Conservation (phyloP, 345 rosid genomes). For the Camelina sativa region DNA sequence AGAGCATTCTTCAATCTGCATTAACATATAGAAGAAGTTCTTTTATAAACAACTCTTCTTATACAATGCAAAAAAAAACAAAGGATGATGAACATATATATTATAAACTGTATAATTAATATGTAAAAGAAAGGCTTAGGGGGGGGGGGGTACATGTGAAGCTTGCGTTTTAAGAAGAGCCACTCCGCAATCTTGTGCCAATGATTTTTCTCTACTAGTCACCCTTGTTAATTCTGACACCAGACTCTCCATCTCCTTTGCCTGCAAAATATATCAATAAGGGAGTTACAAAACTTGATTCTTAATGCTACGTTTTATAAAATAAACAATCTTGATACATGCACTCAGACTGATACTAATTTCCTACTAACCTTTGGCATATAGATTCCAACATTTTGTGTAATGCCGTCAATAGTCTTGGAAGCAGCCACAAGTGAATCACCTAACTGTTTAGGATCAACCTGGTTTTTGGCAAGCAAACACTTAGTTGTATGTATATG, state of each 20-base stretch:
- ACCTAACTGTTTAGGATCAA: conserved; percentile 56
- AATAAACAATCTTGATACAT: no score
- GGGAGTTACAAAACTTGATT: neutral
- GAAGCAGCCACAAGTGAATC: conserved; percentile 59
- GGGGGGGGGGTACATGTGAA: conserved; percentile 47
- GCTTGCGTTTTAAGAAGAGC: conserved; percentile 47
- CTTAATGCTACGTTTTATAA: neutral
- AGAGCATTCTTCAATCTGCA: conserved; percentile 71
- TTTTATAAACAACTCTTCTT: neutral
- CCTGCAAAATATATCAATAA: conserved; percentile 49
- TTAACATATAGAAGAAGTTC: neutral
- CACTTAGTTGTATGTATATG: conserved; percentile 2
- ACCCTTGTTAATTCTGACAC: conserved; percentile 68
- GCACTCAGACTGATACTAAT: neutral
- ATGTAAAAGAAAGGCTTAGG: neutral
- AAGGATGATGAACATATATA: neutral
- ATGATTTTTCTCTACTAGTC: conserved; percentile 56
- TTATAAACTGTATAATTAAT: neutral
- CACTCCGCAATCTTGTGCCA: conserved; percentile 62
- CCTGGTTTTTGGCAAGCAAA: conserved; percentile 43
- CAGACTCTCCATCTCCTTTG: conserved; percentile 59
- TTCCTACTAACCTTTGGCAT: conserved; percentile 51
- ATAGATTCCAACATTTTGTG: conserved; percentile 46
- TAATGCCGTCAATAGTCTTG: conserved; percentile 57
- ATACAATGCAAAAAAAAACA: neutral